Evolutionary conservation across 768 basidiomycete genomes (phyloP), one percentile per base, ranked within the genome.

Genomic region (Hericium coralloides): DNA sequence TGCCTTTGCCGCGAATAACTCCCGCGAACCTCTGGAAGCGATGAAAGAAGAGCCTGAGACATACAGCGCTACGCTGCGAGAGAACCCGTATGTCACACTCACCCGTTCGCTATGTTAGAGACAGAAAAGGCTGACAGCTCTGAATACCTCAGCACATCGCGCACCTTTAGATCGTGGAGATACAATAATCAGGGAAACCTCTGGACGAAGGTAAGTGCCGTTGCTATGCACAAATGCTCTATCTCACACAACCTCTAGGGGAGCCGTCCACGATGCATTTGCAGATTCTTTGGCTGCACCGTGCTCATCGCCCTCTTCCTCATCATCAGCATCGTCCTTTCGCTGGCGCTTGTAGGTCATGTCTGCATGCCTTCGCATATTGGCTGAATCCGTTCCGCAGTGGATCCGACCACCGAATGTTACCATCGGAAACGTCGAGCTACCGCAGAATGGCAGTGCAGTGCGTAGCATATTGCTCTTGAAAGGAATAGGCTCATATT

Each of bases 321-420:
- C 31, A 61, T 90, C 52, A 66, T 87, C 55, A 79, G 82, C 71
- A 81, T 91, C 53, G 59, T 86, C 12, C 74, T 92, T 26, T 70
- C 85, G 0, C 74, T 93, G 48, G 80, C 79, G 14, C 64, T 92
- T 72, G 91, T 92, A 64, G 67, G 82, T 69, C 25, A 4, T 9
- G 43, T 6, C 12, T 37, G 41, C 23, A 3, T 36, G 31, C 8
- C 36, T 18, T 12, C 48, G 54, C 55, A 59, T 31, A 37, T 51
- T 49, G 18, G 55, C 57, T 53, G 31, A 50, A 53, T 50, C 38
- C 18, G 37, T 7, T 51, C 20, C 45, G 15, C 51, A 92, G 90
- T 93, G 86, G 85, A 77, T 87, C 52, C 79, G 82, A 31, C 90
- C 90, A 22, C 91, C 90, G 1, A 77, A 82, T 59, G 72, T 92